phyloP scores from a whole-genome alignment of 148 eudicot species.

The Drosera capensis region DNA sequence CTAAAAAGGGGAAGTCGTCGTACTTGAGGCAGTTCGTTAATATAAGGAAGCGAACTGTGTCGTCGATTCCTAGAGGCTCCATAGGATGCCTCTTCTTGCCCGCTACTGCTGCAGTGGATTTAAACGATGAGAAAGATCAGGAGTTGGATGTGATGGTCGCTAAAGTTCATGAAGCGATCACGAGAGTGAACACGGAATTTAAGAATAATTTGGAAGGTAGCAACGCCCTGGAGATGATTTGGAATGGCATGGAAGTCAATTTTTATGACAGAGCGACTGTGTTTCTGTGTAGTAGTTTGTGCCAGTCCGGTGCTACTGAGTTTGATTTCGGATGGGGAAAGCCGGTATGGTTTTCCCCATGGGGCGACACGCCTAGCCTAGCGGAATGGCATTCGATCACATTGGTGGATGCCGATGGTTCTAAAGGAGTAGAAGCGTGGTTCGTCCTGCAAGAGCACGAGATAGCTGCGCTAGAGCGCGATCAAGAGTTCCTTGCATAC shows the following conservation, averaged over 20 bases:
- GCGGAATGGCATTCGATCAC: constrained; percentile 23
- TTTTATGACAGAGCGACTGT: neutral
- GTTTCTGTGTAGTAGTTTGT: constrained; percentile 15
- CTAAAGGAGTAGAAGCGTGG: constrained; percentile 49
- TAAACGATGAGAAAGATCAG: neutral
- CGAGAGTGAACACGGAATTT: neutral
- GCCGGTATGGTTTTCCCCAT: constrained; percentile 41
- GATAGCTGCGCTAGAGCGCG: constrained; percentile 21
- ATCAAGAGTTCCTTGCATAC: constrained; percentile 22
- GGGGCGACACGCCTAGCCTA: constrained; percentile 15
- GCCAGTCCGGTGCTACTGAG: constrained; percentile 16
- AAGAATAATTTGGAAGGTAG: neutral
- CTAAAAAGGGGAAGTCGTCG: constrained; percentile 6
- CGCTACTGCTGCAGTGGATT: neutral
- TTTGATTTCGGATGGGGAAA: constrained; percentile 45
- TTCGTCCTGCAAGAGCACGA: constrained; percentile 40
- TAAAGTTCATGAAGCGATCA: neutral
- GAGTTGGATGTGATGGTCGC: neutral
- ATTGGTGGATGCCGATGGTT: constrained; percentile 27
- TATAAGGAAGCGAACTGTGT: neutral
- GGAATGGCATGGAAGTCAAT: neutral
- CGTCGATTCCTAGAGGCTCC: neutral
- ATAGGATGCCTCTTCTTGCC: neutral
- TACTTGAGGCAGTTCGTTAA: neutral
- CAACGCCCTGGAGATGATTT: neutral